phyloP scores from a whole-genome alignment of 1,139 yeast genomes.

The Geotrichum macrosporum region DNA sequence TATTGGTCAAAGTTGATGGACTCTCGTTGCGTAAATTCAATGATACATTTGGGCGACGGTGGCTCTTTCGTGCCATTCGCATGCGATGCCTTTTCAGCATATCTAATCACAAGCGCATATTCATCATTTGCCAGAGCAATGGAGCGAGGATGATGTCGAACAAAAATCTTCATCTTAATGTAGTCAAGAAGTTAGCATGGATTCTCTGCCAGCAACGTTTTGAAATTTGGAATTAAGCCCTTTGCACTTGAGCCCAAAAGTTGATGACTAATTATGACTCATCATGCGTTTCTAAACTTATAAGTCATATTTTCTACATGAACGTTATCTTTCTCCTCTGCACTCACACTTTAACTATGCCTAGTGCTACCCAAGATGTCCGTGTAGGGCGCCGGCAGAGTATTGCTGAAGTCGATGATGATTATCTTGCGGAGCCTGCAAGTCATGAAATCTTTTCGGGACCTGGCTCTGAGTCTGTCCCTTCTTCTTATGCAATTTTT shows the following conservation, averaged over 20 bases:
- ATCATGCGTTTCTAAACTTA: too few species aligned
- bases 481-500: constrained; percentile 83
- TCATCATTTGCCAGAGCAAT: constrained; percentile 37
- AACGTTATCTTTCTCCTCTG: background rate
- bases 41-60: constrained; percentile 34
- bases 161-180: constrained; percentile 35
- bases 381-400: background rate
- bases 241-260: too few species aligned
- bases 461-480: constrained; percentile 82
- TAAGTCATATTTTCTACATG: too few species aligned
- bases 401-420: constrained; percentile 21
- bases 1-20: constrained; percentile 33
- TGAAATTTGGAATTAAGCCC: constrained; percentile 4
- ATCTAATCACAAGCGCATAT: constrained; percentile 36
- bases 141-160: constrained; percentile 37
- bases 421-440: constrained; percentile 37
- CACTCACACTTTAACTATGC: constrained; percentile 5
- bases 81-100: constrained; percentile 29
- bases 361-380: constrained; percentile 9
- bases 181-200: background rate
- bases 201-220: constrained; percentile 7
- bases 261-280: too few species aligned
- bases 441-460: constrained; percentile 78
- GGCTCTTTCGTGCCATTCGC: constrained; percentile 4
- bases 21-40: constrained; percentile 38